Base-by-base conservation (phyloP, 2,329 filamentous ascomycete species). In the Plenodomus biglobosus region DNA sequence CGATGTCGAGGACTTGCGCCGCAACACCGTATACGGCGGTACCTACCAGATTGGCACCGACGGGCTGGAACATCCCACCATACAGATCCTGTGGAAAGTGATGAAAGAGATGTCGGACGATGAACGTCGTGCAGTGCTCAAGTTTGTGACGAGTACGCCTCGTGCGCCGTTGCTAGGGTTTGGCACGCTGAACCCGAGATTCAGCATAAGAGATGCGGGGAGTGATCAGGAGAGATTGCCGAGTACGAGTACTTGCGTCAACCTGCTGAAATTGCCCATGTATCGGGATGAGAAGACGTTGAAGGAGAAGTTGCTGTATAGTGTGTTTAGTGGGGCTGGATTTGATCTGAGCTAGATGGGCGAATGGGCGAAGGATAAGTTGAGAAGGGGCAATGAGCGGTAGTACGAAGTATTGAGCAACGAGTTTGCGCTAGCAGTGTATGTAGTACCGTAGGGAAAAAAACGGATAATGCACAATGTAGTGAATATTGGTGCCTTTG, bases 161-260 rank as follows among this genome's bases (percentile, higher is more conserved):
- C 80, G 94, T 32, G 92, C 92, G 22, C 94, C 94, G 2, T 75
- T 99, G 38, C 75, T 97, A 2, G 94, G 94, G 0, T 99, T 99
- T 67, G 84, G 84, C 16, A 88, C 94, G 64, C 75, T 99, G 55
- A 88, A 86, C 47, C 94, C 94, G 2, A 79, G 80, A 34, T 99
- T 99, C 70, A 92, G 86, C 65, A 97, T 99, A 54, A 78, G 94
- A 3, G 94, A 99, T 72, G 86, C 85, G 1, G 88, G 89, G 3
- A 76, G 75, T 20, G 90, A 95, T 64, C 82, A 92, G 72, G 80
- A 83, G 40, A 79, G 94, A 49, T 75, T 96, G 55, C 94, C 94
- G 2, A 97, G 90, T 67, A 91, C 94, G 16, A 96, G 92, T 68
- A 99, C 94, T 0, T 99, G 94, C 63, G 90, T 97, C 21, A 99